Base-by-base conservation (phyloP, 805 yeast genomes). In the Candida ortonii region DNA sequence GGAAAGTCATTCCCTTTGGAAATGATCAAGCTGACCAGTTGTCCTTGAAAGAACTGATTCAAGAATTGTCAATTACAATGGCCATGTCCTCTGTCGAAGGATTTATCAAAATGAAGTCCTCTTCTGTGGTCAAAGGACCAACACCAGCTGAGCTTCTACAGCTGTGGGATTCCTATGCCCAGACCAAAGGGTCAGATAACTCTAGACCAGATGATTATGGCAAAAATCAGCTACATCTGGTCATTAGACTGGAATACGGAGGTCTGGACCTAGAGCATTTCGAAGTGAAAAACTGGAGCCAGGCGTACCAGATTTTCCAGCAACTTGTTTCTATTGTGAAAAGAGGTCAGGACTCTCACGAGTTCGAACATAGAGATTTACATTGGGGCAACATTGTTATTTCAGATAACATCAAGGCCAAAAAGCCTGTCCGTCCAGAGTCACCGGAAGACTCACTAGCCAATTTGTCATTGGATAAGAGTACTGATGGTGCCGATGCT, bases 301-400 rank as follows among this genome's bases (percentile, higher is more conserved):
- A 63, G 37, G 64, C 69, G 3, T 45, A 47, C 27, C 50, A 51
- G 7, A 67, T 82, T 1, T 78, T 82, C 46, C 71, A 78, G 75
- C 68, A 67, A 41, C 59, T 77, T 16, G 76, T 66, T 2, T 54
- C 61, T n/a, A 55, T 66, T 4, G 55, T 82, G 16, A 68, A 72
- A 16, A 57, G 57, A 7, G 80, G 76, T 1, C 88, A 83, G 53
- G 54, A 61, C 11, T 50, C 59, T 22, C 61, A 62, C 39, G 64
- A 70, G 41, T 81, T 81, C 56, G 89, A 82, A 56, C 90, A 83
- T 49, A 65, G 90, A 29, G 85, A 82, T 53, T 56, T 83, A 39
- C 82, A 78, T 42, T 68, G 82, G 70, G 80, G 80, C 9, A 82
- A 82, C 49, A 62, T 82, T 34, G 60, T 79, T 11, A 61, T 82